Conservation (phyloP, 176 grass and related monocot genomes). For the Poa pratensis region DNA sequence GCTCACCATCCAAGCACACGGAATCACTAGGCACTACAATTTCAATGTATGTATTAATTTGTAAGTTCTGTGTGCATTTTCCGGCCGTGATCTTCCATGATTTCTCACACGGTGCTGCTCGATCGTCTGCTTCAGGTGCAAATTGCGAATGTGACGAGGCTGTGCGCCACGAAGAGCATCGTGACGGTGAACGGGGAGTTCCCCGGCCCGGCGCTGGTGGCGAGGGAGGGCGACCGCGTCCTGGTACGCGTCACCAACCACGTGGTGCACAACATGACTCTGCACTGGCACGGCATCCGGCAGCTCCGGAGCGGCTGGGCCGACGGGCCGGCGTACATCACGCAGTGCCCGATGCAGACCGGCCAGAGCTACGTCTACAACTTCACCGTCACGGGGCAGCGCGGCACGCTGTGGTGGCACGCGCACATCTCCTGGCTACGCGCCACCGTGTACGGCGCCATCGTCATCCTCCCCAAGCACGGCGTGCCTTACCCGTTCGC, state of each 20-base stretch:
- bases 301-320: conserved; percentile 59
- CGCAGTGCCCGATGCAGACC: conserved; percentile 67
- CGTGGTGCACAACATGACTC: conserved; percentile 49
- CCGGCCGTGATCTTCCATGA: background rate
- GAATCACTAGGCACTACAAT: conserved; percentile 24
- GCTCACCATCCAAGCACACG: conserved; percentile 11
- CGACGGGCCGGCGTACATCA: conserved; percentile 68
- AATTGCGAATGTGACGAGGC: conserved; percentile 30
- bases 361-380: conserved; percentile 49
- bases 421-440: conserved; percentile 56
- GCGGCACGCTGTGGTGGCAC: conserved; percentile 70
- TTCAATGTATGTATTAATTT: conserved; percentile 8
- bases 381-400: conserved; percentile 52
- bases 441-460: conserved; percentile 56
- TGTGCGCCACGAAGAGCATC: conserved; percentile 62
- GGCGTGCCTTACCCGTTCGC: conserved; percentile 39
- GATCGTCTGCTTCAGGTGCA: background rate
- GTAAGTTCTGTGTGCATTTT: background rate
- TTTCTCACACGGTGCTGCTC: background rate
- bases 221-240: conserved; percentile 54
- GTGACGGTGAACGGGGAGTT: conserved; percentile 67
- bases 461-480: conserved; percentile 43
- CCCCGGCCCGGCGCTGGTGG: conserved; percentile 60
- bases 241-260: conserved; percentile 55
- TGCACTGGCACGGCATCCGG: conserved; percentile 74